A percentile compares a stretch with the other conserved stretches of the same genome.
phyloP scores from a whole-genome alignment of 352 stramenopile genomes.

The Pythium apleroticum region DNA sequence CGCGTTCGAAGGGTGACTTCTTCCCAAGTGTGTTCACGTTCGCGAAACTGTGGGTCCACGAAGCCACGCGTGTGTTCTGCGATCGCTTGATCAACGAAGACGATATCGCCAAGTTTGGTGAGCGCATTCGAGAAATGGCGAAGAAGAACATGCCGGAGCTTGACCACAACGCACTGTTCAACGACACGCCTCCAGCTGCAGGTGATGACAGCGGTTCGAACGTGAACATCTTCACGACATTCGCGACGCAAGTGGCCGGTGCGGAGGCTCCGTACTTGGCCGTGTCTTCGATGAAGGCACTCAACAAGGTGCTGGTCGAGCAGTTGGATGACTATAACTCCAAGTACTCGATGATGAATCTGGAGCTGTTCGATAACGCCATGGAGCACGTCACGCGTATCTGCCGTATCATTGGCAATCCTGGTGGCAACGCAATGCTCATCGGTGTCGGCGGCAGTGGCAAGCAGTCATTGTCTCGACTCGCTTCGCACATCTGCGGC shows the following conservation, averaged over 20 bases:
- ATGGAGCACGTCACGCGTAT: conserved; percentile 97
- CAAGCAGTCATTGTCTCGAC: conserved; percentile 95
- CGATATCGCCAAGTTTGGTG: conserved; percentile 92
- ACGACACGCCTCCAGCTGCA: conserved; percentile 42
- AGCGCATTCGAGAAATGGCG: conserved; percentile 89
- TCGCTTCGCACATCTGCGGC: conserved; percentile 96
- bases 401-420: conserved; percentile 95
- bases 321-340: conserved; percentile 97
- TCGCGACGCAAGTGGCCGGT: conserved; percentile 77
- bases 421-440: conserved; percentile 96
- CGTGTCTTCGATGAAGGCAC: conserved; percentile 75
- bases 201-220: conserved; percentile 34
- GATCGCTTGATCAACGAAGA: conserved; percentile 96
- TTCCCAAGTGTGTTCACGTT: conserved; percentile 88
- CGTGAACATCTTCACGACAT: conserved; percentile 95
- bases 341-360: conserved; percentile 97
- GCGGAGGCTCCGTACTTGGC: conserved; percentile 72
- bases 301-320: conserved; percentile 91
- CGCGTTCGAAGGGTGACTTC: conserved; percentile 91
- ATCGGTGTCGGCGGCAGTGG: conserved; percentile 96
- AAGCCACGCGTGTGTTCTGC: conserved; percentile 96
- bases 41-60: conserved; percentile 94
- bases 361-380: conserved; percentile 97
- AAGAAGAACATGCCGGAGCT: conserved; percentile 92
- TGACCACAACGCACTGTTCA: conserved; percentile 84